Evolutionary conservation across 306 rosid species (phyloP).

Genomic region (Oxytropis ochrocephala): DNA sequence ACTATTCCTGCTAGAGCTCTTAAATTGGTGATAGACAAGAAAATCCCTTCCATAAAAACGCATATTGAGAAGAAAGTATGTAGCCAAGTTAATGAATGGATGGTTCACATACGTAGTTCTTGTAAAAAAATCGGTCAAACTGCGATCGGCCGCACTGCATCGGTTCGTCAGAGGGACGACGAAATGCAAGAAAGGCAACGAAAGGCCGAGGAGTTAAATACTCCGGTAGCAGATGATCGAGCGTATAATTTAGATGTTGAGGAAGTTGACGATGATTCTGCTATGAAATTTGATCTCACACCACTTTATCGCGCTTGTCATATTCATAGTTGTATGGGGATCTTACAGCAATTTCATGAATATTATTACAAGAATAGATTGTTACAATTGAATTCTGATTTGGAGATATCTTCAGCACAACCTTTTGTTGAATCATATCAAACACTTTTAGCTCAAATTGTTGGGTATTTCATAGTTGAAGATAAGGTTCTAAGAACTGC

Average conservation of each 20-base stretch:
- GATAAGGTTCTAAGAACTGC: constrained; percentile 80
- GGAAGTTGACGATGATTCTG: constrained; percentile 65
- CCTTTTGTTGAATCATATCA: constrained; percentile 78
- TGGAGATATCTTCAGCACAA: constrained; percentile 70
- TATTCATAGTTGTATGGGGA: constrained; percentile 77
- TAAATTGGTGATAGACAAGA: constrained; percentile 55
- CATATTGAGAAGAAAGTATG: constrained; percentile 77
- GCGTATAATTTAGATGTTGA: constrained; percentile 59
- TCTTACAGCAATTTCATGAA: constrained; percentile 68
- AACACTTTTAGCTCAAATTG: constrained; percentile 79
- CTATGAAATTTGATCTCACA: constrained; percentile 66
- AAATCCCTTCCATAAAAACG: constrained; percentile 63
- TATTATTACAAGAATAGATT: constrained; percentile 81
- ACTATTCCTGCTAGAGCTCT: constrained; percentile 64
- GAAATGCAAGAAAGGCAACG: constrained; percentile 69
- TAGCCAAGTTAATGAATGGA: constrained; percentile 86
- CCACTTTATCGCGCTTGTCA: constrained; percentile 93
- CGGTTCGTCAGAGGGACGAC: constrained; percentile 70
- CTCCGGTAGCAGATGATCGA: constrained; percentile 40
- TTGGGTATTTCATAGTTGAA: constrained; percentile 89
- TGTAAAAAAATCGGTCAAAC: constrained; percentile 76
- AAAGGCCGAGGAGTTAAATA: constrained; percentile 54
- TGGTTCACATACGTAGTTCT: constrained; percentile 75
- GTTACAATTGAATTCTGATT: constrained; percentile 81
- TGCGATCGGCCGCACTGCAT: constrained; percentile 66